Conservation (phyloP, 306 rosid species). For the Sophora flavescens region DNA sequence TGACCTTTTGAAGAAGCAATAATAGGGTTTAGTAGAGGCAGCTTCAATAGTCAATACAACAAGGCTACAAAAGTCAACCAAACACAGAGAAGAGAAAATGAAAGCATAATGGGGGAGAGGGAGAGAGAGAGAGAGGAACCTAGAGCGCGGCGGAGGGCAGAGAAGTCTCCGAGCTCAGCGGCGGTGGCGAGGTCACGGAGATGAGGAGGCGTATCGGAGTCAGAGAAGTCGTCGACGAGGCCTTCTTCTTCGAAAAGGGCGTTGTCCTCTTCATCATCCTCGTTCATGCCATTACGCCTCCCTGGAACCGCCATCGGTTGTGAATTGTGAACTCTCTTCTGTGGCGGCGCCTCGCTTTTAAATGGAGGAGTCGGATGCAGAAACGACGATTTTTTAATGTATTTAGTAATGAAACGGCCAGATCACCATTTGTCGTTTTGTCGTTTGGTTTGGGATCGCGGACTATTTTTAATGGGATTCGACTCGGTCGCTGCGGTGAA, state of each 20-base stretch:
- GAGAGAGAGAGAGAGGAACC: conserved; percentile 48
- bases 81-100: neutral
- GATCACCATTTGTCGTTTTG: neutral
- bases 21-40: conserved; percentile 29
- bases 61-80: neutral
- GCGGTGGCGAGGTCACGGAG: conserved; percentile 79
- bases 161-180: conserved; percentile 63
- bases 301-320: conserved; percentile 84
- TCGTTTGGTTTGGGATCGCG: too few species aligned
- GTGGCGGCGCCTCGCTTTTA: conserved; percentile 24
- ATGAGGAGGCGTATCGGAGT: conserved; percentile 69
- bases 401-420: neutral
- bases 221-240: conserved; percentile 52
- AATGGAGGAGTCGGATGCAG: neutral
- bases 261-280: conserved; percentile 72
- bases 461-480: too few species aligned
- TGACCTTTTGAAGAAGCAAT: conserved; percentile 7
- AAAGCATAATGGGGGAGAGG: too few species aligned
- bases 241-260: conserved; percentile 78
- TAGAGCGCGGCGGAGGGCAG: conserved; percentile 75
- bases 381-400: neutral
- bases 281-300: conserved; percentile 70
- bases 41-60: conserved; percentile 4
- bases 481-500: too few species aligned
- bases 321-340: neutral